phyloP scores from a whole-genome alignment of 441 rosid species.

The Pelargonium fulgidum region DNA sequence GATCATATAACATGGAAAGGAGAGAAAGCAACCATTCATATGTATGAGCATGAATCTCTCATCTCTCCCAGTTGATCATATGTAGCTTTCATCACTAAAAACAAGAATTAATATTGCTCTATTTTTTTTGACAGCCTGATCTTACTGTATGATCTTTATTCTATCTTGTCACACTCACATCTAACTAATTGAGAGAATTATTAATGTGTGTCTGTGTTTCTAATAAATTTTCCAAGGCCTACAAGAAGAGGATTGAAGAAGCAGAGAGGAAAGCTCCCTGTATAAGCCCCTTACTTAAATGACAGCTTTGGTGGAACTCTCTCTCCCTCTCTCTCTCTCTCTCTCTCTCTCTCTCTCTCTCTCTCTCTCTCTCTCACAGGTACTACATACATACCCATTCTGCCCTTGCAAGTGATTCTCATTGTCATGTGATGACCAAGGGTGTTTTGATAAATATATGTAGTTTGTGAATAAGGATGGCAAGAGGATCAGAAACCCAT shows the following conservation, averaged over 20 bases:
- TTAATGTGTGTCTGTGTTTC: too few species aligned
- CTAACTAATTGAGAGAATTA: too few species aligned
- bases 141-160: conserved; percentile 20
- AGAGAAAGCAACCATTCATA: conserved; percentile 24
- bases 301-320: neutral
- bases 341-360: too few species aligned
- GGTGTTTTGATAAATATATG: conserved; percentile 23
- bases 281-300: neutral
- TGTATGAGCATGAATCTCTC: neutral
- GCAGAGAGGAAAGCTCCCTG: too few species aligned
- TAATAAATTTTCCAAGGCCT: too few species aligned
- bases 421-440: neutral
- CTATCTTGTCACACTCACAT: neutral
- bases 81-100: conserved; percentile 20
- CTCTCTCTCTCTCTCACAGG: neutral
- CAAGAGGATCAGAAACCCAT: conserved; percentile 40
- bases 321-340: conserved; percentile 28
- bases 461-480: too few species aligned
- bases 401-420: conserved; percentile 13
- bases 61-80: neutral
- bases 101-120: conserved; percentile 16
- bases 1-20: conserved; percentile 15
- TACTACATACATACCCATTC: conserved; percentile 6
- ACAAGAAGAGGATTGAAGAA: too few species aligned
- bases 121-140: conserved; percentile 26